Percentiles rank a stretch among this genome's conserved stretches.
These are phyloP conservation scores for Cutaneotrichosporon cutaneum DNA, from an alignment of 1,284 basidiomycete genomes.

Conservation along the genomic window DNA sequence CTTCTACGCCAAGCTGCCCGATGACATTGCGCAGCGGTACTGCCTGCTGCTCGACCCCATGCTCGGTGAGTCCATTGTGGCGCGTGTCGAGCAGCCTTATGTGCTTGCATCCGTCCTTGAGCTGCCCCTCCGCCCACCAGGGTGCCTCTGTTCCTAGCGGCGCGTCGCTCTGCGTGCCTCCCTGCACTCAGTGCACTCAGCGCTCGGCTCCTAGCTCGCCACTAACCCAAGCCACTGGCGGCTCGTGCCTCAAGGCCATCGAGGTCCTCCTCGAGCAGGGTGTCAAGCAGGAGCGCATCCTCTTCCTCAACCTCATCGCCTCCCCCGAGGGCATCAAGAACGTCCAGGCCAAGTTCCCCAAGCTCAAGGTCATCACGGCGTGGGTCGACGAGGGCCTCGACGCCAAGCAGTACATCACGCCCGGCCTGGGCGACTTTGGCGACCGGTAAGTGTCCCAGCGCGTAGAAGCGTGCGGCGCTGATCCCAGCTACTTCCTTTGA, in stretches of 20 bases:
- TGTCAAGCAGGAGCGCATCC: conserved; percentile 75
- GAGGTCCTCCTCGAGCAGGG: conserved; percentile 88
- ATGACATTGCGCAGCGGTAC: conserved; percentile 87
- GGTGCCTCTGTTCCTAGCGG: not conserved
- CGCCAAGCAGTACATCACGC: conserved; percentile 65
- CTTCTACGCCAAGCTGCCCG: conserved; percentile 80
- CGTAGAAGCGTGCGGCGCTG: conserved; percentile 2
- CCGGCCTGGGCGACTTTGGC: conserved; percentile 87
- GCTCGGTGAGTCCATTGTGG: conserved; percentile 65
- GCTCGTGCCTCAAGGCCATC: conserved; percentile 95
- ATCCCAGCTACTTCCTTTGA: conserved; percentile 34
- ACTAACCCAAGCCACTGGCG: conserved; percentile 74
- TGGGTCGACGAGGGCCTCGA: conserved; percentile 97
- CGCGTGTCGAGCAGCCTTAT: too few species aligned
- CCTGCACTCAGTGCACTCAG: too few species aligned
- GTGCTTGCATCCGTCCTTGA: too few species aligned
- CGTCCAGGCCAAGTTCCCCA: conserved; percentile 77
- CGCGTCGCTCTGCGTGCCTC: not conserved
- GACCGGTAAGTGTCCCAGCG: conserved; percentile 58
- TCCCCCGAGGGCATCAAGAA: conserved; percentile 85
- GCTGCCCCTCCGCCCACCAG: too few species aligned
- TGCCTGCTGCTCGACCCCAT: conserved; percentile 95
- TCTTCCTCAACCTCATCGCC: conserved; percentile 94
- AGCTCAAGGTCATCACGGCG: conserved; percentile 83
- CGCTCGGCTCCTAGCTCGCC: not conserved